phyloP scores from a whole-genome alignment of 176 grass and related monocot species.

The Oryza meyeriana region DNA sequence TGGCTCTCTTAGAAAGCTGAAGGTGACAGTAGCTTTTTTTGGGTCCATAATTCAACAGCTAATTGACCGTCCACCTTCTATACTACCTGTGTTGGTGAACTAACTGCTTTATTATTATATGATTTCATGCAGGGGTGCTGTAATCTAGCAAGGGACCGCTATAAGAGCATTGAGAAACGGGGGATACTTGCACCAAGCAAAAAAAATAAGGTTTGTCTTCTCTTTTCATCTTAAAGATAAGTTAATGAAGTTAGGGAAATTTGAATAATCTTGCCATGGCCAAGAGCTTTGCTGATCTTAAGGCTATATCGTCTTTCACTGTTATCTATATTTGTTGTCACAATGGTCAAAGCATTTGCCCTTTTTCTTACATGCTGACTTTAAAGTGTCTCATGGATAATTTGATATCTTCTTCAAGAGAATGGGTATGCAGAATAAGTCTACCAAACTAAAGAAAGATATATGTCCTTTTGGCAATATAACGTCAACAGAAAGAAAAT shows the following conservation, averaged over 20 bases:
- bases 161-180: slow-evolving; percentile 59
- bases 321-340: background rate
- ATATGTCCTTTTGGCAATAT: no score
- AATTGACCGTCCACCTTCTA: no score
- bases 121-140: slow-evolving; percentile 33
- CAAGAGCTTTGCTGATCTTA: background rate
- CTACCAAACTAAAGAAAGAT: background rate
- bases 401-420: background rate
- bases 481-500: no score
- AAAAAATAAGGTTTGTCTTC: slow-evolving; percentile 40
- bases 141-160: slow-evolving; percentile 55
- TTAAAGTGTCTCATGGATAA: background rate
- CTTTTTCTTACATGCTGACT: background rate
- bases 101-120: slow-evolving; percentile 18
- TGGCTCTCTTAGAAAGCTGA: slow-evolving; percentile 90
- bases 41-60: background rate
- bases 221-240: background rate
- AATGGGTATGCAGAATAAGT: background rate
- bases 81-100: background rate
- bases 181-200: slow-evolving; percentile 55
- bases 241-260: background rate
- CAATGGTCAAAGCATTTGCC: background rate
- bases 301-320: background rate
- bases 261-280: background rate
- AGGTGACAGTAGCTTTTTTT: slow-evolving; percentile 41